A percentile compares a stretch with the other conserved stretches of the same genome.
Evolutionary conservation across 2,329 filamentous ascomycete genomes (phyloP).

Genomic region (Eurotiales sp.): DNA sequence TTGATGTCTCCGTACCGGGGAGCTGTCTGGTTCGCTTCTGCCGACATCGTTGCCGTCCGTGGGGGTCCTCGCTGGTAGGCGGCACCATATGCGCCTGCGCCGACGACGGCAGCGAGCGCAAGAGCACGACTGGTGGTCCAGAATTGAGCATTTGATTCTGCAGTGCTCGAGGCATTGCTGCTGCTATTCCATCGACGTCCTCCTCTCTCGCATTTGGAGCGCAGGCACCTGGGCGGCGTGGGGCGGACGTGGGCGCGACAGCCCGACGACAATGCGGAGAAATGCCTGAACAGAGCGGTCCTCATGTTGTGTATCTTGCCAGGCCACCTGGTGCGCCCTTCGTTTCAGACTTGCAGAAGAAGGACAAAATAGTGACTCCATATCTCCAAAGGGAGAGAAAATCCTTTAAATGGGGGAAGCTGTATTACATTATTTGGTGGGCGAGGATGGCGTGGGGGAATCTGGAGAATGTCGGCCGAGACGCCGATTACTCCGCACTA

Average conservation of each 20-base stretch:
- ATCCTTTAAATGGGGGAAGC: too few species aligned
- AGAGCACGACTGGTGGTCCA: conserved; percentile 47
- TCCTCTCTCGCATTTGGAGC: neutral
- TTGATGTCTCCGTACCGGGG: conserved; percentile 37
- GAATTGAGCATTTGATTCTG: conserved; percentile 24
- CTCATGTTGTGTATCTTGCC: conserved; percentile 26
- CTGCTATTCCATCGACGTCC: conserved; percentile 15
- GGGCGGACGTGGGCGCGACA: conserved; percentile 24
- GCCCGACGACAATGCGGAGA: conserved; percentile 23
- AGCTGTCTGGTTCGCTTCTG: conserved; percentile 14
- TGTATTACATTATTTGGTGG: too few species aligned
- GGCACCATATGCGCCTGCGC: conserved; percentile 50
- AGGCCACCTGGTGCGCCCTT: too few species aligned
- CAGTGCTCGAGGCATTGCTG: conserved; percentile 16
- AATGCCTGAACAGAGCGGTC: conserved; percentile 21
- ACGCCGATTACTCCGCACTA: neutral
- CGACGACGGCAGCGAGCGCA: conserved; percentile 48
- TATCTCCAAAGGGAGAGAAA: too few species aligned
- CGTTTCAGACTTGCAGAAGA: neutral
- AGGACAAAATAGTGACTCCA: neutral
- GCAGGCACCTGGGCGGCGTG: conserved; percentile 15
- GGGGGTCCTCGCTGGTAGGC: conserved; percentile 40
- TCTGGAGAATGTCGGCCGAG: conserved; percentile 22
- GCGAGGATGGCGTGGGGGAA: neutral
- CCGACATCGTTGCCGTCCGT: neutral